These are phyloP conservation scores for Hippophae gyantsensis DNA, from an alignment of 306 rosid species.

Conservation along the genomic window DNA sequence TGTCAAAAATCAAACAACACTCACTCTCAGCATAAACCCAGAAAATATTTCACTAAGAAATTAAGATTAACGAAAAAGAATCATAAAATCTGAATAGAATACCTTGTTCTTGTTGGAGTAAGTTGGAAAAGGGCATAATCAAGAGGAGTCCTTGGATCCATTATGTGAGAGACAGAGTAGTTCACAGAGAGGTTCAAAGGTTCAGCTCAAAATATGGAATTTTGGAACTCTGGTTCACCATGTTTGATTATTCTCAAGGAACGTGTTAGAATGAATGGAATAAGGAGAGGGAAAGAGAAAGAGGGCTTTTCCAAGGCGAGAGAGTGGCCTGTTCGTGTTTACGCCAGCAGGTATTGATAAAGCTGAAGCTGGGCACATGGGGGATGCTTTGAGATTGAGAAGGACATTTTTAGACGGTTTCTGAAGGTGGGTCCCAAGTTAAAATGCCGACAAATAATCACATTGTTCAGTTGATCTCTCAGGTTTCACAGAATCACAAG, in stretches of 20 bases:
- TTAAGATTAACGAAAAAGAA: no score
- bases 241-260: slow-evolving; percentile 1
- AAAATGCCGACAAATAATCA: slow-evolving; percentile 28
- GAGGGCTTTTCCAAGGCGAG: slow-evolving; percentile 15
- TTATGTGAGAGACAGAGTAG: slow-evolving; percentile 16
- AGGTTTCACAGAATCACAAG: slow-evolving; percentile 6
- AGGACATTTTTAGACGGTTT: slow-evolving; percentile 26
- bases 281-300: slow-evolving; percentile 23
- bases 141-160: slow-evolving; percentile 76
- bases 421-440: slow-evolving; percentile 49
- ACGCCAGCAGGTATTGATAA: slow-evolving; percentile 23
- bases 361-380: slow-evolving; percentile 50
- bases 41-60: neutral
- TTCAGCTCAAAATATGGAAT: slow-evolving; percentile 18
- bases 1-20: slow-evolving; percentile 6
- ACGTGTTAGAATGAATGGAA: slow-evolving; percentile 29
- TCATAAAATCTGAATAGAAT: neutral
- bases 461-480: slow-evolving; percentile 17
- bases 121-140: slow-evolving; percentile 95
- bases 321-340: neutral
- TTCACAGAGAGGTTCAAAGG: slow-evolving; percentile 16
- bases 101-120: slow-evolving; percentile 98
- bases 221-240: neutral
- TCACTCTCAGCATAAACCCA: slow-evolving; percentile 10
- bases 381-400: slow-evolving; percentile 15